Evolutionary conservation across 345 rosid genomes (phyloP).

Genomic region (Nasturtium officinale): DNA sequence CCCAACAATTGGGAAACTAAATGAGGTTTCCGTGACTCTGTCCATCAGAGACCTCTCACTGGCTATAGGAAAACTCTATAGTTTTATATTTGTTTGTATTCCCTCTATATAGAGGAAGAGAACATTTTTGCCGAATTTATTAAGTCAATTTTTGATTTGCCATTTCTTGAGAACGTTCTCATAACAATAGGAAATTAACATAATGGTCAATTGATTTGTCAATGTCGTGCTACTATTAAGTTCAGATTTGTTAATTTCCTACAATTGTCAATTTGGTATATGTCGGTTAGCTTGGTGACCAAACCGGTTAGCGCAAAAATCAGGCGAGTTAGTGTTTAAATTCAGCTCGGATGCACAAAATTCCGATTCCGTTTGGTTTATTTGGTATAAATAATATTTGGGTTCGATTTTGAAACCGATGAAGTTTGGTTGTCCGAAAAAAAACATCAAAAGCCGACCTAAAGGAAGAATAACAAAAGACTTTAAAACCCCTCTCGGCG

Average conservation of each 20-base stretch:
- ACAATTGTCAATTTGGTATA: not conserved
- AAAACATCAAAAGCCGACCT: slow-evolving; percentile 22
- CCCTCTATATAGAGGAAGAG: not conserved
- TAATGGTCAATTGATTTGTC: not conserved
- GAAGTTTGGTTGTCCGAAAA: too few species aligned
- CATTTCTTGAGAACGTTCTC: not conserved
- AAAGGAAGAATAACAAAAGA: slow-evolving; percentile 23
- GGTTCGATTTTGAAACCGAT: too few species aligned
- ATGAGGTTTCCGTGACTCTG: slow-evolving; percentile 24
- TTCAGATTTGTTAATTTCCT: not conserved
- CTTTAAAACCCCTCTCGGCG: slow-evolving; percentile 30
- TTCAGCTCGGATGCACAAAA: not conserved
- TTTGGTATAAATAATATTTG: too few species aligned
- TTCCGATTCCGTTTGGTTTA: not conserved
- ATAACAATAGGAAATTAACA: not conserved
- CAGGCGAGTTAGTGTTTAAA: not conserved
- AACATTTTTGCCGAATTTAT: not conserved
- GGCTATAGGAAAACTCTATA: slow-evolving; percentile 1
- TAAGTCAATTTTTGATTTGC: not conserved
- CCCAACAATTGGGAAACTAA: slow-evolving; percentile 28
- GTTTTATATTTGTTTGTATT: not conserved
- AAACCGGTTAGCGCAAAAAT: not conserved
- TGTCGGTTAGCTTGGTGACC: slow-evolving; percentile 6
- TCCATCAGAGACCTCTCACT: not conserved
- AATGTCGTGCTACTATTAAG: not conserved